These are phyloP conservation scores for Lasiodiplodia gonubiensis DNA, from an alignment of 2,329 filamentous ascomycete species.

Conservation along the genomic window DNA sequence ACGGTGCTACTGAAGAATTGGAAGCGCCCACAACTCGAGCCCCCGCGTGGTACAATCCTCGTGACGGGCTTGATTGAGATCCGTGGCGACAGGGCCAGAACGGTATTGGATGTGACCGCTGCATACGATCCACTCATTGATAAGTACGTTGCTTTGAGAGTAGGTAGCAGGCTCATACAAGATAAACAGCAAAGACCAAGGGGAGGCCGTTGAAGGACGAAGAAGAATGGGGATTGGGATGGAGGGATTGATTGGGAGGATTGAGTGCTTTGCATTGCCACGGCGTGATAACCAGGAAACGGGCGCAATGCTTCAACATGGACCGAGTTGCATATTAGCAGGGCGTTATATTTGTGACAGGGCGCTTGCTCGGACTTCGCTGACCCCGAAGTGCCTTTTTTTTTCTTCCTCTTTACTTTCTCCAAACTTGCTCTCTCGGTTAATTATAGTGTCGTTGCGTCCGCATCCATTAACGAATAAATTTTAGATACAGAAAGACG, in stretches of 20 bases:
- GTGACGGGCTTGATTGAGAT: slow-evolving; percentile 55
- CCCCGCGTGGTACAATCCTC: slow-evolving; percentile 53
- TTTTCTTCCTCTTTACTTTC: not conserved
- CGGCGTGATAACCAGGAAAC: slow-evolving; percentile 9
- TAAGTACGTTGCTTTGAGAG: slow-evolving; percentile 42
- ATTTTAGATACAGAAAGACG: not conserved
- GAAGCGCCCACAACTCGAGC: slow-evolving; percentile 41
- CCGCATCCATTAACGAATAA: not conserved
- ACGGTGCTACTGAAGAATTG: slow-evolving; percentile 25
- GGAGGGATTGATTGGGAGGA: not conserved
- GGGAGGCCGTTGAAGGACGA: slow-evolving; percentile 3
- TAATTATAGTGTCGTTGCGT: not conserved
- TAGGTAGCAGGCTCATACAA: slow-evolving; percentile 10
- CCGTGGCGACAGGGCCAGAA: slow-evolving; percentile 47
- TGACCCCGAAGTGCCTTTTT: slow-evolving; percentile 1
- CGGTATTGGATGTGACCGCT: slow-evolving; percentile 52
- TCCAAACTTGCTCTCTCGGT: not conserved
- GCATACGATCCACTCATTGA: slow-evolving; percentile 53
- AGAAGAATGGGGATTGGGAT: not conserved
- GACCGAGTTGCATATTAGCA: slow-evolving; percentile 22
- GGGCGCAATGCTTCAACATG: not conserved
- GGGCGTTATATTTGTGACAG: slow-evolving; percentile 6
- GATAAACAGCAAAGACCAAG: slow-evolving; percentile 19
- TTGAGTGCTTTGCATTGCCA: slow-evolving; percentile 13
- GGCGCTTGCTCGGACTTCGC: not conserved